phyloP scores from a whole-genome alignment of 1,284 basidiomycete species.

The Cystobasidium pallidum region DNA sequence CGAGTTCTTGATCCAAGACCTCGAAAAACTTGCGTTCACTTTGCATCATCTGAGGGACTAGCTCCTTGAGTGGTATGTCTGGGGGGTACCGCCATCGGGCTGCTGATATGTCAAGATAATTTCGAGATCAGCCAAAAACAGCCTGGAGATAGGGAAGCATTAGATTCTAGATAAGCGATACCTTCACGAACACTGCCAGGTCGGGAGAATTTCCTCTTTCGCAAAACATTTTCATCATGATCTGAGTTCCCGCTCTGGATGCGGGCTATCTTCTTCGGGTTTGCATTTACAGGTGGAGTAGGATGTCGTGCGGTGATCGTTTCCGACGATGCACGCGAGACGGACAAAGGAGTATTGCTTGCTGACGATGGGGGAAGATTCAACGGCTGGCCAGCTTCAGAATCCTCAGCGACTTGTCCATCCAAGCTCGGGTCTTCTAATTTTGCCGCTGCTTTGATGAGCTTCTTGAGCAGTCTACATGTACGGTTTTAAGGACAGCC shows the following conservation, averaged over 20 bases:
- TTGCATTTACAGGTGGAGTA: not conserved
- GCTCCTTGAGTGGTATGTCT: slow-evolving; percentile 58
- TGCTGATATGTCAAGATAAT: not conserved
- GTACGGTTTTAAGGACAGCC: not conserved
- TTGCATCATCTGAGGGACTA: slow-evolving; percentile 64
- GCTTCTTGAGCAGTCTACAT: slow-evolving; percentile 55
- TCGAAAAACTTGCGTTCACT: slow-evolving; percentile 73
- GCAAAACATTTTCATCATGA: slow-evolving; percentile 4
- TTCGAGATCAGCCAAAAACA: not conserved
- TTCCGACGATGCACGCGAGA: slow-evolving; percentile 5
- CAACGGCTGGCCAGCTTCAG: slow-evolving; percentile 17
- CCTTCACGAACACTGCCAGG: slow-evolving; percentile 31
- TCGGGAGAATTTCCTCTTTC: slow-evolving; percentile 20
- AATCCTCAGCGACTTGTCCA: slow-evolving; percentile 14
- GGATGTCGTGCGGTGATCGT: not conserved
- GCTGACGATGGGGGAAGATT: slow-evolving; percentile 15
- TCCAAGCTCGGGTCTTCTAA: slow-evolving; percentile 9
- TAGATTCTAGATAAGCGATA: not conserved
- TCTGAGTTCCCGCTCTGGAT: slow-evolving; percentile 39
- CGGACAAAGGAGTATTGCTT: not conserved
- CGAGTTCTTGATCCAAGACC: slow-evolving; percentile 71
- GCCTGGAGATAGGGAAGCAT: not conserved
- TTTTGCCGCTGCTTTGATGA: slow-evolving; percentile 54
- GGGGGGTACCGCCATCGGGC: slow-evolving; percentile 31
- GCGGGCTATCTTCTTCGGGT: slow-evolving; percentile 22